These are phyloP conservation scores for Magnolia kwangsiensis DNA, from an alignment of 164 flowering plant species.

Conservation along the genomic window DNA sequence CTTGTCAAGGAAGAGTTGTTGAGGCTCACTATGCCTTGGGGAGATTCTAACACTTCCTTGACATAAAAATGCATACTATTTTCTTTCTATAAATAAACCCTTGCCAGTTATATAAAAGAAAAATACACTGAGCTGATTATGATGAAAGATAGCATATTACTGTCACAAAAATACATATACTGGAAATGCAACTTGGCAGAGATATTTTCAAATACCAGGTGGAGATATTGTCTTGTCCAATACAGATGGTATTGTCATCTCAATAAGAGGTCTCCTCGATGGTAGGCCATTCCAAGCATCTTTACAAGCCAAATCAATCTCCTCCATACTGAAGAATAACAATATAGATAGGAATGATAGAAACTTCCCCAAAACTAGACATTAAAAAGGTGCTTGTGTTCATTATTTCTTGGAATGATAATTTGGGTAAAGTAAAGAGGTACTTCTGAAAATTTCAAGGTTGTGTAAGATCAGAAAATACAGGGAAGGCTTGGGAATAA, in stretches of 20 bases:
- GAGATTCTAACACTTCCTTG: background rate
- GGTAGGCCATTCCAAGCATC: conserved; percentile 85
- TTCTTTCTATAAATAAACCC: too few species aligned
- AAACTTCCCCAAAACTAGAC: background rate
- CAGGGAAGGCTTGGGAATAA: too few species aligned
- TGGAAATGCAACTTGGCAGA: background rate
- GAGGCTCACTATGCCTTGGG: background rate
- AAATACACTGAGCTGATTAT: background rate
- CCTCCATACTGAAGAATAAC: conserved; percentile 54
- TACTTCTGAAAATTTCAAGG: background rate
- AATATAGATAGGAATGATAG: conserved; percentile 13
- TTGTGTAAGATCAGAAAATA: background rate
- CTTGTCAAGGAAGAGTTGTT: background rate
- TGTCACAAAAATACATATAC: background rate
- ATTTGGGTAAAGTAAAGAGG: background rate
- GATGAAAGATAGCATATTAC: background rate
- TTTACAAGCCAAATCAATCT: conserved; percentile 70
- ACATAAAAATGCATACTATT: too few species aligned
- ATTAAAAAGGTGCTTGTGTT: background rate
- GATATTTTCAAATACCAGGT: conserved; percentile 44
- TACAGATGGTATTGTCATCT: conserved; percentile 96
- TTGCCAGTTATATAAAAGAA: too few species aligned
- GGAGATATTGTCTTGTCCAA: conserved; percentile 94
- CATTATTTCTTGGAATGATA: background rate
- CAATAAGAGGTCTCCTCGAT: conserved; percentile 81